Conservation (phyloP, 2,329 filamentous ascomycete species). For the Diplocarpon rosae region DNA sequence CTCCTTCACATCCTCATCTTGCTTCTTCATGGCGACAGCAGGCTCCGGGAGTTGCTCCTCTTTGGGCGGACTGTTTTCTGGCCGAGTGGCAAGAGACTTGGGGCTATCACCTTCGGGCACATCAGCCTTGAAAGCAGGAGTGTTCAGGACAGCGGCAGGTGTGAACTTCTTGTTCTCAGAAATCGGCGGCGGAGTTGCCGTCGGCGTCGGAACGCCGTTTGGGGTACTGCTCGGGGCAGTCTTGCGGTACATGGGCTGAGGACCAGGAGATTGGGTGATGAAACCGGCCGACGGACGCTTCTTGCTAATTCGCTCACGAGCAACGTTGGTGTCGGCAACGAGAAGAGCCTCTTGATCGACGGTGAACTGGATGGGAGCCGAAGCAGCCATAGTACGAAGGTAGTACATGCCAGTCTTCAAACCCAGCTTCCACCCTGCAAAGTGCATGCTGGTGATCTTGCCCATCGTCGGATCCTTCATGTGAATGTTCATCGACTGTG, state of each 20-base stretch:
- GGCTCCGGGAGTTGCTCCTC: constrained; percentile 54
- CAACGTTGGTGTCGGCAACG: constrained; percentile 70
- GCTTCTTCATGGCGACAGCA: constrained; percentile 40
- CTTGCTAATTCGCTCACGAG: constrained; percentile 52
- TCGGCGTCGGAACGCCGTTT: constrained; percentile 60
- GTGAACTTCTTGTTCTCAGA: constrained; percentile 29
- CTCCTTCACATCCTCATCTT: constrained; percentile 63
- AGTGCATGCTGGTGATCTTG: constrained; percentile 99
- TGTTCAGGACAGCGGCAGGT: constrained; percentile 45
- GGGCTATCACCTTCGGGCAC: constrained; percentile 67
- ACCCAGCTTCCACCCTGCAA: constrained; percentile 96
- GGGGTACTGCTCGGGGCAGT: constrained; percentile 30
- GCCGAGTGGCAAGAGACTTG: constrained; percentile 65
- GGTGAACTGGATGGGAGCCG: constrained; percentile 96
- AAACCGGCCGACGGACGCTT: constrained; percentile 49
- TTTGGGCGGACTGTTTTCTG: constrained; percentile 44
- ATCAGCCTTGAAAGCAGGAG: constrained; percentile 66
- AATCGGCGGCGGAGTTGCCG: constrained; percentile 51
- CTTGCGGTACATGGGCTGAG: constrained; percentile 57
- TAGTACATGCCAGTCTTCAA: constrained; percentile 99
- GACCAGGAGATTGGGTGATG: constrained; percentile 44
- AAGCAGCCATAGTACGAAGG: constrained; percentile 92
- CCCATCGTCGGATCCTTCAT: constrained; percentile 99
- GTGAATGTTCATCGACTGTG: constrained; percentile 97
- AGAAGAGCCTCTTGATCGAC: constrained; percentile 94